Evolutionary conservation across 129 eudicot genomes (phyloP).

Genomic region (Rutidosis leptorrhynchoides): DNA sequence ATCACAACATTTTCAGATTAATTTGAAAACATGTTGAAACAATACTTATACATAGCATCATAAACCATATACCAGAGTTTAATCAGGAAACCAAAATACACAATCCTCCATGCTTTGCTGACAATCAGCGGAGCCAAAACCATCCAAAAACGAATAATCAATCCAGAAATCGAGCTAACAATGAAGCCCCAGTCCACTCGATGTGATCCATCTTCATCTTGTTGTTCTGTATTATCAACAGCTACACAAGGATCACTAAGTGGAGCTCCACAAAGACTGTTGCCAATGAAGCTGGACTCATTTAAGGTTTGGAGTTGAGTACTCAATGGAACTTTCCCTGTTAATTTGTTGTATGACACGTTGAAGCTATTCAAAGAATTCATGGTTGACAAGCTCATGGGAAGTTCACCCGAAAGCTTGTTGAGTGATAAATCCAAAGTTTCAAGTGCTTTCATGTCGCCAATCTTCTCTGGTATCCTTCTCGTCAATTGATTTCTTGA

Average conservation of each 20-base stretch:
- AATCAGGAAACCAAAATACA: slow-evolving; percentile 13
- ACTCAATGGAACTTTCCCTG: not conserved
- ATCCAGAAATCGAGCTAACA: slow-evolving; percentile 7
- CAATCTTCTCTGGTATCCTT: not conserved
- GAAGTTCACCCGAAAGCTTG: not conserved
- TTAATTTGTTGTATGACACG: not conserved
- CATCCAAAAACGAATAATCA: slow-evolving; percentile 13
- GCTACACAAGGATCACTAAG: slow-evolving; percentile 5
- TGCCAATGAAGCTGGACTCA: too few relatives aligned
- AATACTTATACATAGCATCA: slow-evolving; percentile 6
- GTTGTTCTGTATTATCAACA: not conserved
- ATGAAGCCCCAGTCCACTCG: slow-evolving; percentile 17
- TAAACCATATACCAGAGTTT: not conserved
- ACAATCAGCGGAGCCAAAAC: slow-evolving; percentile 17
- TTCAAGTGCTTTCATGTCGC: not conserved
- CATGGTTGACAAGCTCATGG: not conserved
- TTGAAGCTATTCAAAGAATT: not conserved
- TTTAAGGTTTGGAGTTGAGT: too few relatives aligned
- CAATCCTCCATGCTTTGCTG: slow-evolving; percentile 16
- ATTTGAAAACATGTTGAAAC: slow-evolving; percentile 9
- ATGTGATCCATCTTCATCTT: slow-evolving; percentile 6
- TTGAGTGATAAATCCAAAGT: not conserved
- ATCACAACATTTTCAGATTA: not conserved
- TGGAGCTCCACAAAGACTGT: too few relatives aligned
- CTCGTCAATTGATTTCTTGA: not conserved